Conservation (phyloP, 176 grass and related monocot genomes). For the Oryza australiensis region DNA sequence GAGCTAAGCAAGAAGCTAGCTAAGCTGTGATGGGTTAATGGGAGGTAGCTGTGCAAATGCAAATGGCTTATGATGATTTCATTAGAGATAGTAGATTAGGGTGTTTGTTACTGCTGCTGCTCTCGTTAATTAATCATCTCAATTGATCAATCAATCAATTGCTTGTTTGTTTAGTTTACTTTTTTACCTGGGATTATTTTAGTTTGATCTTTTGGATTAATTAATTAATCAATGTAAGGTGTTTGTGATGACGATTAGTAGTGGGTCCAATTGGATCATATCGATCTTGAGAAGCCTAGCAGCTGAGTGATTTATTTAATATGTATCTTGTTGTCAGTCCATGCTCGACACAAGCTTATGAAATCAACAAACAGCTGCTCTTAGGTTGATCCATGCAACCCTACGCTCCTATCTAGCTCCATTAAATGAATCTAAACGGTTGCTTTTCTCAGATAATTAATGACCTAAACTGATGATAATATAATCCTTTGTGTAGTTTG, state of each 20-base stretch:
- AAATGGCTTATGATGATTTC: slow-evolving; percentile 33
- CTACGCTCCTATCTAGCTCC: neutral
- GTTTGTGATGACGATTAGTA: slow-evolving; percentile 44
- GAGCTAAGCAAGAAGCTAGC: neutral
- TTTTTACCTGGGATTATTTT: slow-evolving; percentile 38
- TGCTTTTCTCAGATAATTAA: too few species aligned
- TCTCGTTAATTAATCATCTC: slow-evolving; percentile 32
- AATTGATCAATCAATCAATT: neutral
- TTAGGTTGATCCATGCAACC: neutral
- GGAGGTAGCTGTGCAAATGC: slow-evolving; percentile 24
- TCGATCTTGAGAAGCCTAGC: neutral
- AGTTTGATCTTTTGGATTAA: slow-evolving; percentile 41
- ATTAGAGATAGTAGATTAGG: slow-evolving; percentile 40
- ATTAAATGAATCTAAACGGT: too few species aligned
- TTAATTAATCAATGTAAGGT: slow-evolving; percentile 23
- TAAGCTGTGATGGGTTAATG: neutral
- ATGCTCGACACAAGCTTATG: neutral
- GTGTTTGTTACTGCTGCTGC: slow-evolving; percentile 44
- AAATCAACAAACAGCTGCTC: neutral
- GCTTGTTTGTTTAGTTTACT: slow-evolving; percentile 52
- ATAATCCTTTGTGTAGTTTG: neutral
- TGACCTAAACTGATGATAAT: neutral
- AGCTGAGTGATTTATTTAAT: neutral
- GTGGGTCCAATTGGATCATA: slow-evolving; percentile 39
- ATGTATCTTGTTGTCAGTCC: neutral